Percentiles rank a stretch among this genome's conserved stretches.
Conservation (phyloP, 176 grass and related monocot genomes). For the Rhynchospora pubera region DNA sequence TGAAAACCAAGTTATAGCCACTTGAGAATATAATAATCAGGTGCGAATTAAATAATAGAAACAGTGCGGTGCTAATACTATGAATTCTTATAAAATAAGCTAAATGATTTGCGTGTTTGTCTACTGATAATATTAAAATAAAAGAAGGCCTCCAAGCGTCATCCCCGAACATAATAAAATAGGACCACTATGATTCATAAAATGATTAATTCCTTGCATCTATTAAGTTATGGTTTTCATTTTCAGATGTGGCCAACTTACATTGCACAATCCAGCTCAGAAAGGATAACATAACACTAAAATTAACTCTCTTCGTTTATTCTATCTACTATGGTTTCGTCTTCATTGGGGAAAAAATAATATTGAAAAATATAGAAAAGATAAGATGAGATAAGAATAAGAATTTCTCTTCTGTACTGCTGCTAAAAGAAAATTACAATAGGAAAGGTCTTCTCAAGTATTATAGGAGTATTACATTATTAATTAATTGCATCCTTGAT, state of each 20-base stretch:
- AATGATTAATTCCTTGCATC: conserved; percentile 5
- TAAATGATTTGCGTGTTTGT: background rate
- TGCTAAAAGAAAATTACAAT: background rate
- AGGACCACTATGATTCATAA: background rate
- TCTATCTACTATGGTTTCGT: background rate
- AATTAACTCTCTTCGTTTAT: background rate
- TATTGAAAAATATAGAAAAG: background rate
- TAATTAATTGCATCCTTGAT: background rate
- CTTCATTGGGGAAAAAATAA: background rate
- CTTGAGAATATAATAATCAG: conserved; percentile 1
- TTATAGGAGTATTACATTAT: background rate
- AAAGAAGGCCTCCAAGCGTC: background rate
- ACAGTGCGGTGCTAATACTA: background rate
- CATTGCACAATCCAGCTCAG: conserved; percentile 1
- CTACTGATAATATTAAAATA: conserved; percentile 4
- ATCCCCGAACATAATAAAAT: background rate
- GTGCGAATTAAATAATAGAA: background rate
- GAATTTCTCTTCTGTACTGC: background rate
- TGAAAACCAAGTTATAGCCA: background rate
- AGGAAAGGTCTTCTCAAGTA: background rate
- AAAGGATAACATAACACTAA: background rate
- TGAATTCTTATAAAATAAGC: conserved; percentile 1
- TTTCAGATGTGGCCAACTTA: conserved; percentile 8
- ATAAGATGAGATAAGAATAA: conserved; percentile 5
- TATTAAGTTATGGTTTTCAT: background rate